Conservation (phyloP, 352 stramenopile genomes). For the Phytophthora lateralis region DNA sequence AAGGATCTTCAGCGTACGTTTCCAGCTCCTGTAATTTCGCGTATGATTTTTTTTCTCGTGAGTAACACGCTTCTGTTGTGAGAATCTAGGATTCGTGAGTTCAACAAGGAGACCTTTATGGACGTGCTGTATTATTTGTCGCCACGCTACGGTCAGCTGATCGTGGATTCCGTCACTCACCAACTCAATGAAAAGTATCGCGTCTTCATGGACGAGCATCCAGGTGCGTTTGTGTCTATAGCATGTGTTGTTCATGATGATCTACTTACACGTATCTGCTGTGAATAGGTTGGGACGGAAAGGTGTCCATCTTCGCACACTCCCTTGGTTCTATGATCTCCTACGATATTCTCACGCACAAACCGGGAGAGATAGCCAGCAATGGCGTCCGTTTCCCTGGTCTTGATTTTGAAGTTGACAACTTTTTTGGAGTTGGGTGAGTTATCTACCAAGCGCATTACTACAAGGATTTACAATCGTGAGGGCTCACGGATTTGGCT, state of each 20-base stretch:
- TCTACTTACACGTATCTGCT: conserved; percentile 1
- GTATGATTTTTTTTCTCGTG: too few relatives aligned
- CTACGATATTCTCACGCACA: conserved; percentile 92
- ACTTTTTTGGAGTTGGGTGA: conserved; percentile 86
- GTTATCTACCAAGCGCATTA: conserved; percentile 5
- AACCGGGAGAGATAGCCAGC: conserved; percentile 53
- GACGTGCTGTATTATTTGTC: conserved; percentile 95
- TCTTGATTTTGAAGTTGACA: conserved; percentile 87
- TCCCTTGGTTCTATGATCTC: conserved; percentile 91
- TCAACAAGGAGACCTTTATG: conserved; percentile 95
- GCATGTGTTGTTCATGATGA: not conserved
- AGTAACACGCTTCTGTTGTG: conserved; percentile 1
- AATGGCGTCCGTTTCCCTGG: conserved; percentile 81
- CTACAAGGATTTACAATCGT: not conserved
- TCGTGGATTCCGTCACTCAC: conserved; percentile 90
- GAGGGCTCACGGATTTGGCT: conserved; percentile 6
- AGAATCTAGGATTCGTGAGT: conserved; percentile 80
- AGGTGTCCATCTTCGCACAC: conserved; percentile 91
- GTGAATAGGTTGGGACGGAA: conserved; percentile 75
- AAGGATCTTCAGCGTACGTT: conserved; percentile 70
- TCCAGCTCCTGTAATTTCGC: too few relatives aligned
- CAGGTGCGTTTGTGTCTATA: conserved; percentile 35
- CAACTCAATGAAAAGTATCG: conserved; percentile 91
- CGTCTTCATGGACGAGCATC: conserved; percentile 89
- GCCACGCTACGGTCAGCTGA: conserved; percentile 89